Conservation (phyloP, 164 flowering plant species). For the Macadamia tetraphylla region DNA sequence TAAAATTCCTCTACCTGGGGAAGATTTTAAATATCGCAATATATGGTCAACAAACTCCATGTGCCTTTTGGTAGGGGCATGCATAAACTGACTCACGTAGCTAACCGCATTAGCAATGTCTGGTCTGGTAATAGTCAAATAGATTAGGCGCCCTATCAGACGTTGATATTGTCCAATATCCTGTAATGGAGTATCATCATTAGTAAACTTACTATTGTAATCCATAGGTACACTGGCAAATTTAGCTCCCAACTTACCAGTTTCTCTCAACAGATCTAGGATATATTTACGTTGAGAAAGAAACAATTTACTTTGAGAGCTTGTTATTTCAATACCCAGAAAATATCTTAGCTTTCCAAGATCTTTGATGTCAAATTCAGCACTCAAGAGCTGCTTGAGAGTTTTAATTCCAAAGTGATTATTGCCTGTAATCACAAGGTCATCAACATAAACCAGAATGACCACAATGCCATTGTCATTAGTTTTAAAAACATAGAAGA, state of each 20-base stretch:
- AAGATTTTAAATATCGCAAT: not conserved
- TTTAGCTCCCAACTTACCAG: not conserved
- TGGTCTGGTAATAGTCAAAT: not conserved
- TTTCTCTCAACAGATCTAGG: not conserved
- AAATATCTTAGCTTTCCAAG: not conserved
- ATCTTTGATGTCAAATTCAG: too few relatives aligned
- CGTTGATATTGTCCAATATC: not conserved
- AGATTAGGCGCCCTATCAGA: not conserved
- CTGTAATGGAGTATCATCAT: not conserved
- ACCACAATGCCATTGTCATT: not conserved
- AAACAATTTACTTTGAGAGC: not conserved
- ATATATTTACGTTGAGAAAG: slow-evolving; percentile 1
- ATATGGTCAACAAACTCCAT: not conserved
- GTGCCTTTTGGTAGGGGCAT: not conserved
- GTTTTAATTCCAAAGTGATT: too few relatives aligned
- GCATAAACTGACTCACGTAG: not conserved
- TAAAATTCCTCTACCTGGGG: not conserved
- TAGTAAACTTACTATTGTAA: not conserved
- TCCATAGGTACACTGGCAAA: not conserved
- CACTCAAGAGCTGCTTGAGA: too few relatives aligned
- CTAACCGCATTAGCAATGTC: not conserved
- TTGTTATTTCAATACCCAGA: slow-evolving; percentile 1
- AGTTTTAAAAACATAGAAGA: not conserved
- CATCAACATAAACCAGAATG: too few relatives aligned
- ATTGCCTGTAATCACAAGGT: too few relatives aligned